Percentiles rank a stretch among this genome's conserved stretches.
These are phyloP conservation scores for Penicillium sp. DNA, from an alignment of 2,329 filamentous ascomycete species.

Conservation along the genomic window DNA sequence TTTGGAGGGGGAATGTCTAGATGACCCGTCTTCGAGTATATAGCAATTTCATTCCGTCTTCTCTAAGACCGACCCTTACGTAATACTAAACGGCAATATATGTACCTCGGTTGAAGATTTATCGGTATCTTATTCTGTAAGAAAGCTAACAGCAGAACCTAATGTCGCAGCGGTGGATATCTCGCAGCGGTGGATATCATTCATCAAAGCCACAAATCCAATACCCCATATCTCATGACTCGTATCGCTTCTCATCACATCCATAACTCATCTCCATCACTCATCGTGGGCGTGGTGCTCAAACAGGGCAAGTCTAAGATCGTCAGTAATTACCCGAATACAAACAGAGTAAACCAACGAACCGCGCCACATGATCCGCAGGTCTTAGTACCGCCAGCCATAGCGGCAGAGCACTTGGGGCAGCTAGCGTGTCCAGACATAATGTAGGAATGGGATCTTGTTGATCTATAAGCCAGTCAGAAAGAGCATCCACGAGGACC, in stretches of 20 bases:
- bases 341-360: conserved; percentile 1
- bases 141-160: background rate
- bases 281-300: background rate
- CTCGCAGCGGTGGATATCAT: background rate
- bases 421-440: conserved; percentile 24
- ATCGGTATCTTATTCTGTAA: background rate
- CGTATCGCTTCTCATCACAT: background rate
- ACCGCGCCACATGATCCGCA: conserved; percentile 26
- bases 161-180: background rate
- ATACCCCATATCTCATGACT: background rate
- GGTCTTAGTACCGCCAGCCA: conserved; percentile 16
- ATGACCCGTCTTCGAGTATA: conserved; percentile 16
- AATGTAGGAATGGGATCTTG: background rate
- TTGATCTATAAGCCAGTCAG: background rate
- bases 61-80: background rate
- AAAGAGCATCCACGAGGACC: background rate
- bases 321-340: conserved; percentile 2
- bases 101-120: background rate
- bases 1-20: conserved; percentile 6
- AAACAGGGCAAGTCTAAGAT: conserved; percentile 22
- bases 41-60: conserved; percentile 9
- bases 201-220: background rate
- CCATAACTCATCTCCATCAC: background rate
- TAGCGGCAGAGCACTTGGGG: conserved; percentile 22
- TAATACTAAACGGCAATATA: background rate